Percentiles rank a stretch among this genome's conserved stretches.
phyloP scores from a whole-genome alignment of 2,329 filamentous ascomycete species.

The Phaeomoniella chlamydospora region DNA sequence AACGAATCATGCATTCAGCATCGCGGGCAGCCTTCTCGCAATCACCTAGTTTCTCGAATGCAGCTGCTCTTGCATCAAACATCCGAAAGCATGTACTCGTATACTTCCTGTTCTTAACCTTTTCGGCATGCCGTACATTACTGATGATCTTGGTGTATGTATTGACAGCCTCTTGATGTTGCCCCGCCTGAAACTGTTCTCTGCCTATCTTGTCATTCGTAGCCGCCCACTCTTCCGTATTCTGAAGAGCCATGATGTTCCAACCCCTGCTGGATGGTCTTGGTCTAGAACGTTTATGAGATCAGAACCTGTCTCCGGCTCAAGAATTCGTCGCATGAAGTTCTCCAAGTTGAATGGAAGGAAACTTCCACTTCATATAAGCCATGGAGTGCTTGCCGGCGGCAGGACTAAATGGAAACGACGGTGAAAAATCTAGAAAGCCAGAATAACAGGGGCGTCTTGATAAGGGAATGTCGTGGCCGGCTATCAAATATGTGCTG shows the following conservation, averaged over 20 bases:
- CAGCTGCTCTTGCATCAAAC: background rate
- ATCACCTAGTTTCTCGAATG: background rate
- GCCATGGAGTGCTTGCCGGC: no score
- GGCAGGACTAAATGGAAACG: no score
- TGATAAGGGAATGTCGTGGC: no score
- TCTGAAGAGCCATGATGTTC: background rate
- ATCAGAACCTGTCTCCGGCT: no score
- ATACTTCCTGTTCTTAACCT: background rate
- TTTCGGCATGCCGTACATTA: background rate
- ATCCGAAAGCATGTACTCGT: background rate
- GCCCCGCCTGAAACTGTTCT: background rate
- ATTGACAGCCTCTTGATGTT: background rate
- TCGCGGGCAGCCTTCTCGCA: background rate
- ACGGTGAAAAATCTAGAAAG: no score
- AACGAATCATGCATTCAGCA: background rate
- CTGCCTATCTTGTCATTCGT: background rate
- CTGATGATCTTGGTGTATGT: background rate
- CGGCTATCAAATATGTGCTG: no score
- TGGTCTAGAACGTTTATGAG: no score
- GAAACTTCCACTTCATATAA: no score
- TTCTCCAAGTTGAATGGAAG: no score
- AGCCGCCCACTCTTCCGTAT: background rate
- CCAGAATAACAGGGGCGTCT: no score
- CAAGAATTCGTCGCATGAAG: no score
- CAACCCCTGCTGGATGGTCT: no score